Evolutionary conservation across 169 alveolate genomes (phyloP).

Genomic region (Sarcocystis neurona): DNA sequence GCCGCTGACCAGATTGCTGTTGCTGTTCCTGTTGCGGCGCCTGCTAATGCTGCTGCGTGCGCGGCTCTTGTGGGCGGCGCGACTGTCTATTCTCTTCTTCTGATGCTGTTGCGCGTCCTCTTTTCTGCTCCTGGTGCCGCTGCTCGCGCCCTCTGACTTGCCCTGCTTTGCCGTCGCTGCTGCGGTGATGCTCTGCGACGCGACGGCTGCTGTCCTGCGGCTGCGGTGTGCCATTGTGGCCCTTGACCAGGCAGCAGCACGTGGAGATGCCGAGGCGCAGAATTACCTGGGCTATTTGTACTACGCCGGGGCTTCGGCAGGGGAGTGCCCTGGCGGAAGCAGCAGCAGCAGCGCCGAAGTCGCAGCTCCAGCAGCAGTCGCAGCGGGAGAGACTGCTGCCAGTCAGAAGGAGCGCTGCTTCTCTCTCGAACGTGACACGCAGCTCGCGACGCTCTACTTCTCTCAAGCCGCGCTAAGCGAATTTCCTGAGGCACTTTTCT

Average conservation of each 20-base stretch:
- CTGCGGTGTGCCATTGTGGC: neutral
- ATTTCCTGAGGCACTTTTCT: conserved; percentile 41
- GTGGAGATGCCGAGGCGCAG: conserved; percentile 35
- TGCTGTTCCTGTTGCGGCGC: too few species aligned
- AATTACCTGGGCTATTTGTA: conserved; percentile 40
- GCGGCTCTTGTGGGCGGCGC: neutral
- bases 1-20: too few species aligned
- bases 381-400: neutral
- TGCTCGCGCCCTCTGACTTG: too few species aligned
- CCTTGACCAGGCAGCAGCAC: conserved; percentile 5
- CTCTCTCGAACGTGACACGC: neutral
- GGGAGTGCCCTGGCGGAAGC: neutral
- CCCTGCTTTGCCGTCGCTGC: too few species aligned
- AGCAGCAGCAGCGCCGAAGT: neutral
- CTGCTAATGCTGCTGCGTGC: too few species aligned
- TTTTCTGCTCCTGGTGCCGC: neutral
- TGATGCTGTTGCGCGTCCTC: neutral
- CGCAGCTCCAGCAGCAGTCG: neutral
- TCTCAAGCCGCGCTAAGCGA: conserved; percentile 31
- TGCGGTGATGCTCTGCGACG: too few species aligned
- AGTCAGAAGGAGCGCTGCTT: neutral
- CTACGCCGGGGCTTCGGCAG: neutral
- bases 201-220: too few species aligned
- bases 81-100: neutral
- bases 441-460: conserved; percentile 12